phyloP scores from a whole-genome alignment of 768 basidiomycete genomes.

The Xanthoconium stramineum region DNA sequence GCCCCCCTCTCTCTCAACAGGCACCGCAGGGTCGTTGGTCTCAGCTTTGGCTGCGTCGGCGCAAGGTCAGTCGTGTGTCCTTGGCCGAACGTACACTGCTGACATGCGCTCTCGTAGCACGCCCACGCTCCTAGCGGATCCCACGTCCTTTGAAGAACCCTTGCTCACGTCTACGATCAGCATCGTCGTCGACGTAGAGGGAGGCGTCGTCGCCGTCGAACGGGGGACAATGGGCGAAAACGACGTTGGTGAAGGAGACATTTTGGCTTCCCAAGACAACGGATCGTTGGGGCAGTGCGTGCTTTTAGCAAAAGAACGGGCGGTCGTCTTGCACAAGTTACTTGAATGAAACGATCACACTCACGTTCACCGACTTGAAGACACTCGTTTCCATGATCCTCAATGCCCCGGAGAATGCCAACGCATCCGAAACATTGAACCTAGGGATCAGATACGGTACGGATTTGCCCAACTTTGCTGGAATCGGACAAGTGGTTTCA shows the following conservation, averaged over 20 bases:
- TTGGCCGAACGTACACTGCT: not conserved
- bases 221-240: conserved; percentile 22
- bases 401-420: too few relatives aligned
- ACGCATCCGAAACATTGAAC: too few relatives aligned
- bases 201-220: conserved; percentile 23
- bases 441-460: too few relatives aligned
- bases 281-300: conserved; percentile 20
- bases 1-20: conserved; percentile 44
- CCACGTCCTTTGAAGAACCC: conserved; percentile 88
- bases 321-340: conserved; percentile 20
- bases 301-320: conserved; percentile 20
- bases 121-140: conserved; percentile 71
- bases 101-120: conserved; percentile 8
- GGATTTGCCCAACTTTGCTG: not conserved
- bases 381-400: too few relatives aligned
- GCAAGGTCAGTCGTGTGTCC: conserved; percentile 12
- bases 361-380: not conserved
- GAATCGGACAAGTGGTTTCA: not conserved
- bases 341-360: conserved; percentile 14
- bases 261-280: not conserved
- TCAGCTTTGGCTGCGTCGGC: conserved; percentile 25
- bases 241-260: conserved; percentile 11
- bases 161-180: conserved; percentile 72
- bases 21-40: conserved; percentile 15
- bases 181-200: conserved; percentile 50